Evolutionary conservation across 192 early-diverging fungal genomes (phyloP).

Genomic region (Coemansia sp.): DNA sequence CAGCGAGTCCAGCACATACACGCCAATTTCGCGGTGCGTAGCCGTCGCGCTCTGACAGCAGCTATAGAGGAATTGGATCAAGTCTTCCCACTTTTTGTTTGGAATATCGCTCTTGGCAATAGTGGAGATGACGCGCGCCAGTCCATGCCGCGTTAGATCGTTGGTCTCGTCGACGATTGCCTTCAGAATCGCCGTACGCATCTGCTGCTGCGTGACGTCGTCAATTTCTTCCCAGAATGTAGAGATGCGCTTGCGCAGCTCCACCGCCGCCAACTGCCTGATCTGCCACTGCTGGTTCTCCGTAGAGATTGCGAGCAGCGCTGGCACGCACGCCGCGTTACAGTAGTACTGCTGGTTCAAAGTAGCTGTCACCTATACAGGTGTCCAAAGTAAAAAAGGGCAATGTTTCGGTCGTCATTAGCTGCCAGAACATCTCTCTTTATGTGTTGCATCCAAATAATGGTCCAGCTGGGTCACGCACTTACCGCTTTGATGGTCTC

Average conservation of each 20-base stretch:
- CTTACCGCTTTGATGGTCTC: constrained; percentile 58
- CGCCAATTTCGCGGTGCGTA: constrained; percentile 82
- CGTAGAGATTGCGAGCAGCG: constrained; percentile 73
- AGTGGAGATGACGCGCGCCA: constrained; percentile 88
- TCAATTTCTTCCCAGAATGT: constrained; percentile 80
- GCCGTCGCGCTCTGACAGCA: constrained; percentile 74
- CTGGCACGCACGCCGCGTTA: constrained; percentile 75
- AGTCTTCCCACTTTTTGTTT: constrained; percentile 74
- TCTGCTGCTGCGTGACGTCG: constrained; percentile 55
- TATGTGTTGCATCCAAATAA: neutral
- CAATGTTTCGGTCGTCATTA: neutral
- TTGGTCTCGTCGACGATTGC: constrained; percentile 73
- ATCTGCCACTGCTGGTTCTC: constrained; percentile 68
- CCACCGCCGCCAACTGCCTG: constrained; percentile 87
- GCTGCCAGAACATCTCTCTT: neutral
- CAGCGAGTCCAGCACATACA: constrained; percentile 83
- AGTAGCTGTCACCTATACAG: constrained; percentile 61
- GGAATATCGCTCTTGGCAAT: constrained; percentile 83
- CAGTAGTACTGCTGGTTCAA: constrained; percentile 78
- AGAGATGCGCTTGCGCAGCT: constrained; percentile 80
- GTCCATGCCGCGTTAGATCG: constrained; percentile 71
- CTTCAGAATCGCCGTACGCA: constrained; percentile 72
- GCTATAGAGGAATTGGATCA: constrained; percentile 79
- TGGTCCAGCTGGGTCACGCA: neutral
- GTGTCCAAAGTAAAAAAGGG: neutral